Evolutionary conservation across 768 basidiomycete species (phyloP).

Genomic region (Roridomyces roridus): DNA sequence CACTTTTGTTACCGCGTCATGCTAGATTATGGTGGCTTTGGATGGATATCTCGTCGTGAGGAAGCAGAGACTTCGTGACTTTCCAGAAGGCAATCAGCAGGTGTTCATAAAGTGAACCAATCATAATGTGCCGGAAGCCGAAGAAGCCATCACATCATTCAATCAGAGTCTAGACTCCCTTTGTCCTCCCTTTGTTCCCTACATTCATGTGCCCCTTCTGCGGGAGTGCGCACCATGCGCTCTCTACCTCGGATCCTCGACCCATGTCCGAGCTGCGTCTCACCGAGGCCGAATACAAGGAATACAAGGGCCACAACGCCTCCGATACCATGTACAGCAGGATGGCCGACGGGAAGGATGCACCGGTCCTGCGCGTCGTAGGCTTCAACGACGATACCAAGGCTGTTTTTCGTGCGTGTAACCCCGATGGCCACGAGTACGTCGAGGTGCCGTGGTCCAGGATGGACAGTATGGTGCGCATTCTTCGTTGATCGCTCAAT

Average conservation of each 20-base stretch:
- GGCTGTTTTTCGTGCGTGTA: constrained; percentile 3
- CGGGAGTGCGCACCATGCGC: not conserved
- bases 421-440: constrained; percentile 3
- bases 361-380: constrained; percentile 6
- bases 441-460: constrained; percentile 12
- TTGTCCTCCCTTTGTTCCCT: constrained; percentile 1
- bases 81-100: too few species aligned
- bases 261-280: constrained; percentile 6
- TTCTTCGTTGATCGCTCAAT: not conserved
- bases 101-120: too few species aligned
- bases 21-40: too few species aligned
- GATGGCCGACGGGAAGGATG: not conserved
- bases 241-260: not conserved
- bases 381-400: constrained; percentile 15
- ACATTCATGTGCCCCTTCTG: constrained; percentile 9
- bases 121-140: too few species aligned
- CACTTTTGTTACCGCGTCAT: too few species aligned
- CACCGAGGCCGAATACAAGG: constrained; percentile 13
- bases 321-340: constrained; percentile 11
- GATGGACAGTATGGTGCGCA: constrained; percentile 16
- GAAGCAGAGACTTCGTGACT: too few species aligned
- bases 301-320: constrained; percentile 8
- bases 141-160: too few species aligned
- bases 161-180: too few species aligned
- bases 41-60: too few species aligned